These are phyloP conservation scores for Cladochytrium replicatum DNA, from an alignment of 192 early-diverging fungal species.

Conservation along the genomic window DNA sequence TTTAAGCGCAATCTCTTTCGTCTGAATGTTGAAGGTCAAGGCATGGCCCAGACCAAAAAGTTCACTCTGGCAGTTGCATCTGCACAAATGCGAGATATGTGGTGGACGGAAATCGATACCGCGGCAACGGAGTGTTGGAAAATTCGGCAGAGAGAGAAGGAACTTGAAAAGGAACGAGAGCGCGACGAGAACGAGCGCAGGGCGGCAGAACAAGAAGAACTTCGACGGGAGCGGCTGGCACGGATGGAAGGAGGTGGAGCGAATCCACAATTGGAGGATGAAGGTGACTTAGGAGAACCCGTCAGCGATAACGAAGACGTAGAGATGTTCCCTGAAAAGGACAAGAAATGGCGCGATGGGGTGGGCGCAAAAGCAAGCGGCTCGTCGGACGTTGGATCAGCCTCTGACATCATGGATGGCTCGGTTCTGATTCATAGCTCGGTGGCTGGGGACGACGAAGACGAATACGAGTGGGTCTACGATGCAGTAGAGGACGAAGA, in stretches of 20 bases:
- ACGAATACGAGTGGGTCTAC: neutral
- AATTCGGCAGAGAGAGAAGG: neutral
- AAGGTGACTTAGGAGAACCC: neutral
- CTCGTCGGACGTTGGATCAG: neutral
- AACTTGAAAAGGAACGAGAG: neutral
- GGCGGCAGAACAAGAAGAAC: too few relatives aligned
- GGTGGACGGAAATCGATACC: neutral
- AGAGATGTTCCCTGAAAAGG: neutral
- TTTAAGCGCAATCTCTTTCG: neutral
- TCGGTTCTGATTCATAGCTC: too few relatives aligned
- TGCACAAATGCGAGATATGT: neutral
- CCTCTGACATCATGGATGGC: neutral
- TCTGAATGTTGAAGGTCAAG: neutral
- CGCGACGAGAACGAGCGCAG: too few relatives aligned
- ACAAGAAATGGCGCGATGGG: too few relatives aligned
- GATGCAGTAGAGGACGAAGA: neutral
- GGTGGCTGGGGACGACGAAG: too few relatives aligned
- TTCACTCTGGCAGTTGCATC: neutral
- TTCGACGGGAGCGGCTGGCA: too few relatives aligned
- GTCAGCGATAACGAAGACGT: neutral
- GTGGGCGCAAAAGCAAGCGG: too few relatives aligned
- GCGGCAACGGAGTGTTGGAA: neutral
- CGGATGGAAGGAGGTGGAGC: too few relatives aligned
- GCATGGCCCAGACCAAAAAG: neutral
- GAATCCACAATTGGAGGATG: conserved; percentile 1